These are phyloP conservation scores for Fusarium newnesense DNA, from an alignment of 2,329 filamentous ascomycete species.

Conservation along the genomic window DNA sequence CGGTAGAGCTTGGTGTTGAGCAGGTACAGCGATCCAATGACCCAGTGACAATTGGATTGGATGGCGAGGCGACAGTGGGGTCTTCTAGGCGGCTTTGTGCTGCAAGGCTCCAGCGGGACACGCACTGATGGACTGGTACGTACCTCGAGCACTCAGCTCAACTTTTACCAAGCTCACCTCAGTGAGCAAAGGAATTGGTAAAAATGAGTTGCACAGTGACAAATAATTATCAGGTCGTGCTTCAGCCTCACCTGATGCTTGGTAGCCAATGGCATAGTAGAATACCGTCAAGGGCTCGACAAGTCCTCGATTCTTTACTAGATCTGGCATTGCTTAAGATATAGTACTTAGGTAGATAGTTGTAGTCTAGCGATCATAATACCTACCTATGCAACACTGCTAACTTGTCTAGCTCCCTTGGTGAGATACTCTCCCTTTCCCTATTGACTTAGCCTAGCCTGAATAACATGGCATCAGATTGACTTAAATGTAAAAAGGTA, in stretches of 20 bases:
- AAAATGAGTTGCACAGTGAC: not conserved
- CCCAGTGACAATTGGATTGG: conserved; percentile 32
- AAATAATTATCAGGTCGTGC: not conserved
- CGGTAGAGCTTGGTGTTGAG: conserved; percentile 35
- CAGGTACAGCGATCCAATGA: conserved; percentile 19
- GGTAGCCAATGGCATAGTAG: not conserved
- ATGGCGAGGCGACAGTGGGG: conserved; percentile 39
- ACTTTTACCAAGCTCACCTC: not conserved
- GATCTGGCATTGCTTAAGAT: not conserved
- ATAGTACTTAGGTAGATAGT: no score
- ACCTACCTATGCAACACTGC: not conserved
- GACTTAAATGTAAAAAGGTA: no score
- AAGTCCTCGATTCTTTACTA: not conserved
- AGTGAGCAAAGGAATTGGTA: not conserved
- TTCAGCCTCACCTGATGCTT: not conserved
- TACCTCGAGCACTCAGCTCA: conserved; percentile 1
- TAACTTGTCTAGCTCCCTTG: not conserved
- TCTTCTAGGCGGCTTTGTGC: conserved; percentile 17
- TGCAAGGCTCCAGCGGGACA: conserved; percentile 48
- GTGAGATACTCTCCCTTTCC: not conserved
- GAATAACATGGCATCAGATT: no score
- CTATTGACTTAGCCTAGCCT: no score
- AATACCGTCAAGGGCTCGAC: no score
- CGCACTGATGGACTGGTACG: conserved; percentile 36
- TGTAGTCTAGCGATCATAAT: no score